Conservation (phyloP, 352 stramenopile genomes). For the Albugo candida region DNA sequence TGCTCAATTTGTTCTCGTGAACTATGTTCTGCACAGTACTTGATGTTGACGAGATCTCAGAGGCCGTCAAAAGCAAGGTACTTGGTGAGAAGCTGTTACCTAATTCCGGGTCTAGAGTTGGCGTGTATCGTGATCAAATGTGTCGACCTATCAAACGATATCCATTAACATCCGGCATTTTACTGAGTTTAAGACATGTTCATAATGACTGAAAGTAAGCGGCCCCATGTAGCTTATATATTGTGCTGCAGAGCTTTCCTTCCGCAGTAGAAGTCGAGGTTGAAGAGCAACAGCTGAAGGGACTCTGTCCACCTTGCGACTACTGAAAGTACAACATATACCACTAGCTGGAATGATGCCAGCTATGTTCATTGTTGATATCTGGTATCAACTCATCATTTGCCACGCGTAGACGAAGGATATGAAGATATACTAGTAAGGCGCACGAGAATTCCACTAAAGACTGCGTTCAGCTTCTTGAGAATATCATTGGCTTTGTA, state of each 20-base stretch:
- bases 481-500: too few relatives aligned
- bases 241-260: slow-evolving; percentile 82
- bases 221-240: slow-evolving; percentile 10
- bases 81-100: slow-evolving; percentile 21
- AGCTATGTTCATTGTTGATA: background rate
- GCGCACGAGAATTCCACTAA: too few relatives aligned
- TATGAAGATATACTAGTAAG: slow-evolving; percentile 58
- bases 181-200: slow-evolving; percentile 81
- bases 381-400: slow-evolving; percentile 19
- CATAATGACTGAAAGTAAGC: background rate
- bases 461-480: too few relatives aligned
- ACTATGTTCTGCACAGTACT: slow-evolving; percentile 70
- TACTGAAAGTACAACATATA: slow-evolving; percentile 58
- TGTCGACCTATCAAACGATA: slow-evolving; percentile 73
- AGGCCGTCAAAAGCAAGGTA: slow-evolving; percentile 93
- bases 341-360: slow-evolving; percentile 23
- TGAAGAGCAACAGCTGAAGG: slow-evolving; percentile 17
- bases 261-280: slow-evolving; percentile 84
- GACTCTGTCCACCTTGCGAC: too few relatives aligned
- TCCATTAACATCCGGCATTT: slow-evolving; percentile 47
- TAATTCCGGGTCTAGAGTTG: slow-evolving; percentile 70
- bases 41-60: slow-evolving; percentile 91
- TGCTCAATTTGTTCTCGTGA: slow-evolving; percentile 35
- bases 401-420: slow-evolving; percentile 61
- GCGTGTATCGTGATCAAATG: slow-evolving; percentile 76